Conservation (phyloP, 108 stramenopile genomes). For the Chaetoceros muelleri region DNA sequence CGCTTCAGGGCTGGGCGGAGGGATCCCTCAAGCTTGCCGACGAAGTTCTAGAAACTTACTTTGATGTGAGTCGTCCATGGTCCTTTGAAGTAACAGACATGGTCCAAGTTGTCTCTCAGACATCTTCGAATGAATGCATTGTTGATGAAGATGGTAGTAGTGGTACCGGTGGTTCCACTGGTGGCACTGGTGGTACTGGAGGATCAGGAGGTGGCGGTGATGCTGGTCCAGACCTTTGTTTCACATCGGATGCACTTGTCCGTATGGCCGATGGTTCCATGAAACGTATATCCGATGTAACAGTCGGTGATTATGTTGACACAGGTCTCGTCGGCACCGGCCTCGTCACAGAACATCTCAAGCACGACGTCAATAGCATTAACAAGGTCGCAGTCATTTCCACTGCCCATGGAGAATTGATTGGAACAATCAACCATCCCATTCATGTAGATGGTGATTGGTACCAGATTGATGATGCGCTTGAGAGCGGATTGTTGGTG, state of each 20-base stretch:
- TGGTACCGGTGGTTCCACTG: not conserved
- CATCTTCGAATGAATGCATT: conserved; percentile 14
- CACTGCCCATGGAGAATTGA: conserved; percentile 13
- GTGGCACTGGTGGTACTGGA: conserved; percentile 2
- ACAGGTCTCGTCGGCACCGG: conserved; percentile 14
- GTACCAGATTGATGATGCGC: conserved; percentile 10
- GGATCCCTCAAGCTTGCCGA: conserved; percentile 16
- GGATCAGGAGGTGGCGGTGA: not conserved
- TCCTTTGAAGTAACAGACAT: conserved; percentile 11
- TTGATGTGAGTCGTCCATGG: conserved; percentile 16
- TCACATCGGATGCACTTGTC: conserved; percentile 9
- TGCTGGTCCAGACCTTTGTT: conserved; percentile 9
- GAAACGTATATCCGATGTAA: conserved; percentile 7
- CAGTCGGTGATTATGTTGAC: conserved; percentile 11
- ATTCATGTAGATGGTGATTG: conserved; percentile 6
- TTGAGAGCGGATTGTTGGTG: not conserved
- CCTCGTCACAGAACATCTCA: conserved; percentile 15
- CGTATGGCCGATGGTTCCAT: conserved; percentile 19
- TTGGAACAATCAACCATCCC: conserved; percentile 23
- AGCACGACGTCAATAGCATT: conserved; percentile 8
- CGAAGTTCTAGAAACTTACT: conserved; percentile 11
- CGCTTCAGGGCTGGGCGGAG: conserved; percentile 24
- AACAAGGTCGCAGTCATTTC: conserved; percentile 8
- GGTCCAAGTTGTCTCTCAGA: conserved; percentile 11
- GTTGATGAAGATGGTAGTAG: not conserved